Evolutionary conservation across 305 asterid species (phyloP), one percentile per base, ranked within the genome.

Genomic region (Ilex paraguariensis): DNA sequence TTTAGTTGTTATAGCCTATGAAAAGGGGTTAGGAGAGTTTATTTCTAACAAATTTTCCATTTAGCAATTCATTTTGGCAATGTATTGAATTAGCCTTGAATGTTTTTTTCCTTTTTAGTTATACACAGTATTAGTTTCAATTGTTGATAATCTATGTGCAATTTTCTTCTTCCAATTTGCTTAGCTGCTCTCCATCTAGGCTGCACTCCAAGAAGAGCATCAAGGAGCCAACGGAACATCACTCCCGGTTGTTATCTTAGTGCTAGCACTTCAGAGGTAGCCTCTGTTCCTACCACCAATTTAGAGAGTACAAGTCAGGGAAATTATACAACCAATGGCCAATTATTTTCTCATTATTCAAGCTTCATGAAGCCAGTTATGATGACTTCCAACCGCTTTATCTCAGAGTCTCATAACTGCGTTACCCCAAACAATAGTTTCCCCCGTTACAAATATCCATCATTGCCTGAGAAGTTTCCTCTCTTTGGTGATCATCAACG

Each of bases 111-210:
- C 28, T 1, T 21, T 36, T 36, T 36, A 36, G 42, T 8, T 8
- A 36, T 36, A 36, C 7, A 5, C 42, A 36, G 28, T 21, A 36
- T 0, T 36, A 36, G 42, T 36, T 36, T 36, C 7, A 36, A 36
- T 36, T 5, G 42, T 36, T 36, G 42, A 36, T 36, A 59, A 31
- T 31, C 40, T 67, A 44, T 28, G 42, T 44, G 28, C 36, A 13
- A 48, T 36, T 48, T 56, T 54, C 65, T 21, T 61, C 55, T 66
- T 60, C 71, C 17, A 36, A 57, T 45, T 48, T 21, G 70, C 62
- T 61, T 76, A 92, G 98, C 97, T 77, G 96, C 97, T 54, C 76
- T 92, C 66, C 89, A 87, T 77, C 70, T 92, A 87, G 96, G 97
- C 32, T 91, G 96, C 91, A 85, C 88, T 46, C 88, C 98, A 40